A percentile compares a stretch with the other conserved stretches of the same genome.
These are phyloP conservation scores for Brachypodium distachyon DNA, from an alignment of 202 grass and related monocot species.

Conservation along the genomic window DNA sequence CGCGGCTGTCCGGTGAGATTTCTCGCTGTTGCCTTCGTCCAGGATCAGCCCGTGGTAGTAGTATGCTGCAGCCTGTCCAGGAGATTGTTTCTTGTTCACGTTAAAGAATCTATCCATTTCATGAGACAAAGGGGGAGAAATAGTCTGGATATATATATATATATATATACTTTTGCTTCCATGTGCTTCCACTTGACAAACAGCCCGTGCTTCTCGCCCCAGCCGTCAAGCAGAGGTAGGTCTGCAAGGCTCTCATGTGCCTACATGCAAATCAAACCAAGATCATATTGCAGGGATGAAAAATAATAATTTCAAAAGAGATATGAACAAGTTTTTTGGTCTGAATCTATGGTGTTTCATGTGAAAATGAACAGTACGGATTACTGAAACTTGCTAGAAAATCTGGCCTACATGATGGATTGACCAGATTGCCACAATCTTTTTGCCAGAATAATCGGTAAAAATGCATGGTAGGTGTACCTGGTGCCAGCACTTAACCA, in stretches of 20 bases:
- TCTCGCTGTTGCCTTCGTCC: slow-evolving; percentile 65
- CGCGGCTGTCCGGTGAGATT: slow-evolving; percentile 39
- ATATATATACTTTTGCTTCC: slow-evolving; percentile 50
- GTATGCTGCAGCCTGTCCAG: slow-evolving; percentile 58
- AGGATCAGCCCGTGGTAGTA: slow-evolving; percentile 69
- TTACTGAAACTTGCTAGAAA: too few species aligned
- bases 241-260: slow-evolving; percentile 41
- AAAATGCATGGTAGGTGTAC: slow-evolving; percentile 4
- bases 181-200: slow-evolving; percentile 60
- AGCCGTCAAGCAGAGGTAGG: slow-evolving; percentile 45
- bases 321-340: too few species aligned
- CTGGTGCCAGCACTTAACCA: slow-evolving; percentile 64
- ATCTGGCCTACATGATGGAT: too few species aligned
- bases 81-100: not conserved
- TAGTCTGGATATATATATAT: too few species aligned
- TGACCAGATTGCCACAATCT: too few species aligned
- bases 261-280: slow-evolving; percentile 15
- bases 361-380: not conserved
- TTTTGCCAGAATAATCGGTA: too few species aligned
- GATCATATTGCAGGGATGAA: not conserved
- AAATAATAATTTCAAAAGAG: too few species aligned
- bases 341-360: not conserved
- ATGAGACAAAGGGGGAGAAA: too few species aligned
- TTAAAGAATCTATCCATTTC: too few species aligned
- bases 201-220: slow-evolving; percentile 47